phyloP scores from a whole-genome alignment of 768 basidiomycete genomes.

The Lentinus tigrinus region DNA sequence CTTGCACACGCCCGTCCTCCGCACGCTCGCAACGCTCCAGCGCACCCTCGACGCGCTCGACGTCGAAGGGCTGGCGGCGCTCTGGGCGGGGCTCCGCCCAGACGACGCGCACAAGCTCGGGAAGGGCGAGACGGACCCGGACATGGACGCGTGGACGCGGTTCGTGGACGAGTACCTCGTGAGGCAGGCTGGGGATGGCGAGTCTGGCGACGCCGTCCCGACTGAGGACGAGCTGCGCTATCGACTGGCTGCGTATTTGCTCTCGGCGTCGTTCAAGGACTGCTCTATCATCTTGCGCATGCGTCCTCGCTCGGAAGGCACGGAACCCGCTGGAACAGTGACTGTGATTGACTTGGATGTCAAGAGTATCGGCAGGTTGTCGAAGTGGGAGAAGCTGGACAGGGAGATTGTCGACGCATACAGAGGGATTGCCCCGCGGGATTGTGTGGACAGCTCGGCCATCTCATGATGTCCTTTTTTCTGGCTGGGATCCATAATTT shows the following conservation, averaged over 20 bases:
- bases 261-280: constrained; percentile 96
- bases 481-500: not conserved
- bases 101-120: constrained; percentile 16
- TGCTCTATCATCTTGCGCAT: constrained; percentile 70
- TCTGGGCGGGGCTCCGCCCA: constrained; percentile 23
- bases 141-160: constrained; percentile 59
- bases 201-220: constrained; percentile 15
- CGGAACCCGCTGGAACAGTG: constrained; percentile 34
- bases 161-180: constrained; percentile 58
- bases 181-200: constrained; percentile 15
- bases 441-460: constrained; percentile 5
- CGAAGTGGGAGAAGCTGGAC: constrained; percentile 76
- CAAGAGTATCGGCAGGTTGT: constrained; percentile 65
- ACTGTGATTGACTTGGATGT: constrained; percentile 86
- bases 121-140: constrained; percentile 44
- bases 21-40: constrained; percentile 60
- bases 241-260: constrained; percentile 71
- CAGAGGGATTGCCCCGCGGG: constrained; percentile 1
- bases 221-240: constrained; percentile 47
- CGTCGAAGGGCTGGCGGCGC: constrained; percentile 68
- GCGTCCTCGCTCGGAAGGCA: not conserved
- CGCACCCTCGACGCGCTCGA: constrained; percentile 78
- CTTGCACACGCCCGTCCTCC: constrained; percentile 50
- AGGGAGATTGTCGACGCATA: constrained; percentile 57
- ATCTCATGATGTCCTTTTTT: not conserved